phyloP scores from a whole-genome alignment of 306 rosid genomes.

The Aeschynomene evenia region DNA sequence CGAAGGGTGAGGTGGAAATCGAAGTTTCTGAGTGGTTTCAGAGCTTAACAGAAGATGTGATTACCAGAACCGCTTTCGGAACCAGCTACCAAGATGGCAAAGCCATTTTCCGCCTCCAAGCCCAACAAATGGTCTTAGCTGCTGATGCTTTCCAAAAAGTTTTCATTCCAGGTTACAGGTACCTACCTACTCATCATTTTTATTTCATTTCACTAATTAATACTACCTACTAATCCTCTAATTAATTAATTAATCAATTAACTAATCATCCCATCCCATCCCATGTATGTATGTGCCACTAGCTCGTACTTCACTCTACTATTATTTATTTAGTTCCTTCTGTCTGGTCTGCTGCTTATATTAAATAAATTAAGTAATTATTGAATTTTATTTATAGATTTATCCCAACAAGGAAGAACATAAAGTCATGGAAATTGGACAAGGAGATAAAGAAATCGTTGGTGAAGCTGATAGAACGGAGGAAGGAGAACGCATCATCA shows the following conservation, averaged over 20 bases:
- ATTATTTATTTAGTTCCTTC: background rate
- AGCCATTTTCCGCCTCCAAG: slow-evolving; percentile 71
- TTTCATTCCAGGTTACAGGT: slow-evolving; percentile 96
- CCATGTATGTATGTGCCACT: background rate
- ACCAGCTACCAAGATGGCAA: slow-evolving; percentile 92
- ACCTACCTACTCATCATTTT: background rate
- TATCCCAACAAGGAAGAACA: slow-evolving; percentile 73
- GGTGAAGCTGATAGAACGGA: slow-evolving; percentile 50
- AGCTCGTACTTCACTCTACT: too few relatives aligned
- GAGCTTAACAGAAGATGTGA: slow-evolving; percentile 72
- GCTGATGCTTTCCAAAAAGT: slow-evolving; percentile 87
- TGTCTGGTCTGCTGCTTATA: background rate
- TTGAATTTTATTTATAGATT: slow-evolving; percentile 47
- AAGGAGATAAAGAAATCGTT: slow-evolving; percentile 62
- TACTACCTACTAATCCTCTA: background rate
- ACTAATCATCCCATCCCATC: background rate
- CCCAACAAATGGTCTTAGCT: slow-evolving; percentile 77
- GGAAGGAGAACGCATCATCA: slow-evolving; percentile 35
- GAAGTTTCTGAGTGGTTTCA: slow-evolving; percentile 89
- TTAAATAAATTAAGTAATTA: background rate
- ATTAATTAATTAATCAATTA: background rate
- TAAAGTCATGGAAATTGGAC: slow-evolving; percentile 76
- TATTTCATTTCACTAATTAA: background rate
- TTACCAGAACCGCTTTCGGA: slow-evolving; percentile 78
- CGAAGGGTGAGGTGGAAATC: slow-evolving; percentile 73